These are phyloP conservation scores for Lactarius quietus DNA, from an alignment of 768 basidiomycete genomes.

Conservation along the genomic window DNA sequence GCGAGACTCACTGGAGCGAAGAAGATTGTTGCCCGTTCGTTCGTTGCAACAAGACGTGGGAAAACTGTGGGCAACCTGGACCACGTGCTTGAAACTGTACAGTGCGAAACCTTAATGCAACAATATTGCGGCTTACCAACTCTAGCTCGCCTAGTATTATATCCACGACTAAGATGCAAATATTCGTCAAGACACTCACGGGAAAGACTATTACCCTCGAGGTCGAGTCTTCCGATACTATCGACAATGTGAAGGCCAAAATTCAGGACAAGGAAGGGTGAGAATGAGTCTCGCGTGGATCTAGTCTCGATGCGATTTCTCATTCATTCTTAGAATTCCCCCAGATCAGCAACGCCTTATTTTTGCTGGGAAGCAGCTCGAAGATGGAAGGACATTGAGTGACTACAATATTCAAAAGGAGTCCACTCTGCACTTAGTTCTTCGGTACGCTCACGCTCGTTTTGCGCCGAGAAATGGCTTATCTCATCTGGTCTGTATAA, in stretches of 20 bases:
- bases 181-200: conserved; percentile 88
- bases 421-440: conserved; percentile 95
- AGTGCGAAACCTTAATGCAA: conserved; percentile 11
- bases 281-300: conserved; percentile 18
- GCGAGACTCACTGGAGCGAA: conserved; percentile 9
- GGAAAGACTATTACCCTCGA: conserved; percentile 98
- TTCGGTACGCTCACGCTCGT: conserved; percentile 58
- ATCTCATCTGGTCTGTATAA: conserved; percentile 18
- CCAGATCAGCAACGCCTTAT: conserved; percentile 95
- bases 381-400: conserved; percentile 93
- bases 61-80: neutral
- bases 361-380: conserved; percentile 97
- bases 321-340: conserved; percentile 57
- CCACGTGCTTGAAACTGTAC: conserved; percentile 25
- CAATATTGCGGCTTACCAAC: neutral
- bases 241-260: conserved; percentile 91
- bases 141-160: neutral
- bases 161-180: conserved; percentile 38
- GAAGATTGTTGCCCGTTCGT: too few relatives aligned
- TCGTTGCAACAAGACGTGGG: too few relatives aligned
- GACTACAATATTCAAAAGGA: conserved; percentile 99
- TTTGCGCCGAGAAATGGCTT: neutral
- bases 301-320: neutral
- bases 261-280: conserved; percentile 78
- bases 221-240: conserved; percentile 95